Percentiles rank a stretch among this genome's conserved stretches.
Conservation (phyloP, 1,139 yeast genomes). For the Pichia sp. region DNA sequence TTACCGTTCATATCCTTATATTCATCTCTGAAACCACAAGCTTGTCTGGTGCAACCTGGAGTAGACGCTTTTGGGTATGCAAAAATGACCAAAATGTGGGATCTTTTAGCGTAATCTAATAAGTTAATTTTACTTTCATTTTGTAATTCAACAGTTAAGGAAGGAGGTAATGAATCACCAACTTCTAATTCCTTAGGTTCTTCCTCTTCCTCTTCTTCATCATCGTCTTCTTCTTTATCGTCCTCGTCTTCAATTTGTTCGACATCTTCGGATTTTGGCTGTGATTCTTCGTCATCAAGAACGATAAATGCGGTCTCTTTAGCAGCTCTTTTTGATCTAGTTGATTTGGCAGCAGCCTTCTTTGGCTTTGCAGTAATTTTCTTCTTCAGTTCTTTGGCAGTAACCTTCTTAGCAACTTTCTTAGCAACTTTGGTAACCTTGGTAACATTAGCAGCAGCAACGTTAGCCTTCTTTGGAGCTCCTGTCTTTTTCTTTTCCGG, state of each 20-base stretch:
- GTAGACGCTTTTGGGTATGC: conserved; percentile 93
- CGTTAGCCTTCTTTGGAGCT: background rate
- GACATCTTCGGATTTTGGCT: background rate
- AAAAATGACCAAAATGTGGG: conserved; percentile 60
- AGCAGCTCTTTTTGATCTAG: background rate
- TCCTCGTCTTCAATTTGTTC: conserved; percentile 10
- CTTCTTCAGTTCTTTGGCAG: background rate
- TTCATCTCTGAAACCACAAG: conserved; percentile 78
- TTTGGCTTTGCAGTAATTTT: background rate
- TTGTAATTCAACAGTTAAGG: conserved; percentile 59
- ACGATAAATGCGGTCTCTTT: background rate
- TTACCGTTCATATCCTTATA: conserved; percentile 46
- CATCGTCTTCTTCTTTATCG: conserved; percentile 9
- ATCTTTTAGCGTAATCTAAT: conserved; percentile 43
- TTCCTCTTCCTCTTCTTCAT: background rate
- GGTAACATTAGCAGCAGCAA: background rate
- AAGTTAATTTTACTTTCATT: conserved; percentile 60
- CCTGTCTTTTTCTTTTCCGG: background rate
- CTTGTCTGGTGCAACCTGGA: conserved; percentile 95
- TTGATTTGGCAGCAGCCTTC: background rate
- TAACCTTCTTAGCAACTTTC: background rate
- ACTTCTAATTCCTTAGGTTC: conserved; percentile 37
- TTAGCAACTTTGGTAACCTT: background rate
- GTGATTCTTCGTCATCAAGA: background rate
- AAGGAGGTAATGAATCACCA: conserved; percentile 72